Base-by-base conservation (phyloP, 2,329 filamentous ascomycete genomes). In the Fusarium udum region DNA sequence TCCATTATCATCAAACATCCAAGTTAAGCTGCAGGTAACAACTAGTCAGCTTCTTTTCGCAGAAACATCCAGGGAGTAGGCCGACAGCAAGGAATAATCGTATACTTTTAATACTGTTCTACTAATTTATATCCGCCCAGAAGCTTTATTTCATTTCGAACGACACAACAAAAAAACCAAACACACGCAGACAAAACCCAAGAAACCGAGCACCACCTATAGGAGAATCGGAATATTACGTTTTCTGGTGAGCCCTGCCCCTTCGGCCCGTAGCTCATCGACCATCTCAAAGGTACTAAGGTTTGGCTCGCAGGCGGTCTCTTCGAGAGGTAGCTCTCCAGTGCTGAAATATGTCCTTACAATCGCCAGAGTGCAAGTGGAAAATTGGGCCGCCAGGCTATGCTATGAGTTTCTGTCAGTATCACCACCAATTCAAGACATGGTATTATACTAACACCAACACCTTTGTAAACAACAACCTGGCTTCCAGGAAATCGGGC, bases 261-360 rank as follows among this genome's bases (percentile, higher is more conserved):
- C 3, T 13, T 18, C 4, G 7, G 7, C 3, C 18, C 18, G 26
- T 22, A 1, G 3, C 0, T 0, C 1, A 5, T 11, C 28, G 22
- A 32, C 15, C 16, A 7, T 0, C 34, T 7, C 32, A 28, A 55
- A 55, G 24, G 2, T 20, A 16, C 0, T 1, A 9, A 0, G 4
- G 3, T 28, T 6, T 2, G 51, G 34, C 24, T 55, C 4, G 20
- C 51, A 55, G 20, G 7, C 18, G 24, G 0, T 4, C 24, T 13
- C 18, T 28, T 4, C 0, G 16, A 0, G 11, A 16, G 51, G 51
- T 3, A 55, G 2, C 14, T 13, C 7, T 13, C 20, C 51, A 10
- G 0, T 2, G 10, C 7, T 0, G 6, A 53, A 53, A 53, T 39
- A 53, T 4, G 5, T 9, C 20, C 2, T 3, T 37, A 53, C 24